phyloP scores from a whole-genome alignment of 2,329 filamentous ascomycete genomes.

The Botryotinia globosa region DNA sequence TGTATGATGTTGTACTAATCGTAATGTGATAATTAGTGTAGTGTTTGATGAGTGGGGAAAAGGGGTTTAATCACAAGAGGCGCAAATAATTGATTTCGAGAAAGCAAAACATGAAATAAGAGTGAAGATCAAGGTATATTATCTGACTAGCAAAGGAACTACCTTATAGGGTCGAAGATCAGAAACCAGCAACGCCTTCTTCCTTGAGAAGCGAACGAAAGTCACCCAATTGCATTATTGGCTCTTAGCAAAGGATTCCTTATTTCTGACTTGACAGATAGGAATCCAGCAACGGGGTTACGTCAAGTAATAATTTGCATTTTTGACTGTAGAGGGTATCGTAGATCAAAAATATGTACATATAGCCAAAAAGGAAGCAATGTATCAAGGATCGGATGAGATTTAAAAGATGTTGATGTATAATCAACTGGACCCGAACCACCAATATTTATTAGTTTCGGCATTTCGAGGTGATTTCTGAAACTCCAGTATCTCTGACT shows the following conservation, averaged over 20 bases:
- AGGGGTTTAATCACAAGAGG: not conserved
- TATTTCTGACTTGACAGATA: not conserved
- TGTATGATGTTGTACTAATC: not conserved
- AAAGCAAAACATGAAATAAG: not conserved
- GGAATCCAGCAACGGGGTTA: too few relatives aligned
- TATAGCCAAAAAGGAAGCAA: not conserved
- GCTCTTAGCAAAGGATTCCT: not conserved
- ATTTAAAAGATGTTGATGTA: not conserved
- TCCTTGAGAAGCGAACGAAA: not conserved
- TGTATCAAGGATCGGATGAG: not conserved
- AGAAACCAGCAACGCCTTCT: not conserved
- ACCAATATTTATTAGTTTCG: not conserved
- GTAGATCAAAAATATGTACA: not conserved
- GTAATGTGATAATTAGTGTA: not conserved
- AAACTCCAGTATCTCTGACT: not conserved
- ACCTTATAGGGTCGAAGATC: not conserved
- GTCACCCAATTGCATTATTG: not conserved
- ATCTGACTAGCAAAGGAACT: not conserved
- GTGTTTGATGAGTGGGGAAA: not conserved
- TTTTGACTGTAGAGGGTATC: not conserved
- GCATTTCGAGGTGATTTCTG: not conserved
- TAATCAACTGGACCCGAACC: not conserved
- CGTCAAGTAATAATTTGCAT: not conserved
- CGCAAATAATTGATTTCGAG: not conserved
- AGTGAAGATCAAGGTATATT: not conserved